phyloP scores from a whole-genome alignment of 169 alveolate species.

The Cryptosporidium andersoni region DNA sequence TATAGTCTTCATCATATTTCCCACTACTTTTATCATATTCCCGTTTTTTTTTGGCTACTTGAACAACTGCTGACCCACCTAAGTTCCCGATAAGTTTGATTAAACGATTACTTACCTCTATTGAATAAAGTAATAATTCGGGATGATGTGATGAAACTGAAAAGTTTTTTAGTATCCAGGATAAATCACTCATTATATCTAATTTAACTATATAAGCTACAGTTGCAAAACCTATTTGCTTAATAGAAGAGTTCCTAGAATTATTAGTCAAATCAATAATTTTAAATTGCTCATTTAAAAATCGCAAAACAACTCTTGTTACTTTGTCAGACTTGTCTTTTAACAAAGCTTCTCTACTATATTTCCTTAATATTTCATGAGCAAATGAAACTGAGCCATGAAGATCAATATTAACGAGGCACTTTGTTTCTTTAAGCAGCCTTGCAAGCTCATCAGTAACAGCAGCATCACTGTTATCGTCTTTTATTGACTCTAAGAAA shows the following conservation, averaged over 20 bases:
- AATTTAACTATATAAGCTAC: conserved; percentile 30
- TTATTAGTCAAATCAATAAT: conserved; percentile 37
- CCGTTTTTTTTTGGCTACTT: conserved; percentile 30
- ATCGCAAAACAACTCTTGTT: conserved; percentile 42
- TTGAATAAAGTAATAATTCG: conserved; percentile 41
- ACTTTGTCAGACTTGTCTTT: conserved; percentile 53
- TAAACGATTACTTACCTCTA: conserved; percentile 50
- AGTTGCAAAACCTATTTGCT: conserved; percentile 25
- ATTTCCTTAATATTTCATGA: conserved; percentile 34
- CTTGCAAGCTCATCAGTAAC: conserved; percentile 49
- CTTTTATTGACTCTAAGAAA: conserved; percentile 4
- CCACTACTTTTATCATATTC: conserved; percentile 21
- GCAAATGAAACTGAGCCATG: conserved; percentile 25
- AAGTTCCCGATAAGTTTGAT: conserved; percentile 44
- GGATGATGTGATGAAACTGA: conserved; percentile 58
- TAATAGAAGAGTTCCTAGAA: conserved; percentile 8
- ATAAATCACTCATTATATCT: conserved; percentile 46
- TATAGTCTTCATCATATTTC: conserved; percentile 6
- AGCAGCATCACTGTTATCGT: conserved; percentile 7
- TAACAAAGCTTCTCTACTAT: conserved; percentile 28
- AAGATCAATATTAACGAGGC: conserved; percentile 16
- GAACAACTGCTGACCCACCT: conserved; percentile 42
- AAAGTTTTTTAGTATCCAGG: conserved; percentile 64
- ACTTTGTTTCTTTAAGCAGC: conserved; percentile 27
- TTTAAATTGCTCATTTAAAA: conserved; percentile 63